Conservation (phyloP, 2,329 filamentous ascomycete species). For the Fusarium nanum region DNA sequence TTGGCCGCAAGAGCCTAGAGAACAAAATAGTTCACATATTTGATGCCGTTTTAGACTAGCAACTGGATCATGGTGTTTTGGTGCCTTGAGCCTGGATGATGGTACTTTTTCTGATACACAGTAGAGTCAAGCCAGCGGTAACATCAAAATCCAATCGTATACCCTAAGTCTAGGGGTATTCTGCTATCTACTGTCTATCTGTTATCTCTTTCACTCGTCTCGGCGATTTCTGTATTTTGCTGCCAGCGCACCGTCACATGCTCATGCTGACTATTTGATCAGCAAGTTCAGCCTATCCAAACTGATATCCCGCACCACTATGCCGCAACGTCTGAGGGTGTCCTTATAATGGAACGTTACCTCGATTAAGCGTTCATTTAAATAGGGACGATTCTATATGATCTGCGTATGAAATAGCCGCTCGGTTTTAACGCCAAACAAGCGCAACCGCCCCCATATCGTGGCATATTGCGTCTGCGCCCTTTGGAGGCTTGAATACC, state of each 20-base stretch:
- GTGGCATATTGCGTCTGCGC: conserved; percentile 12
- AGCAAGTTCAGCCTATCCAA: conserved; percentile 1
- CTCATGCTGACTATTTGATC: conserved; percentile 21
- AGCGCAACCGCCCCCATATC: conserved; percentile 22
- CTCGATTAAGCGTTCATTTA: neutral
- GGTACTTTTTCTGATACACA: neutral
- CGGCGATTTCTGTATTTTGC: conserved; percentile 1
- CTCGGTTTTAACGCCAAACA: conserved; percentile 22
- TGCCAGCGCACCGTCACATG: neutral
- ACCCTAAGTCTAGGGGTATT: neutral
- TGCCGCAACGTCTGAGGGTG: neutral
- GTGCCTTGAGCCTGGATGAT: neutral
- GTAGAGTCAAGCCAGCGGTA: neutral
- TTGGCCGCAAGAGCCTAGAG: neutral
- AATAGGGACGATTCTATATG: neutral
- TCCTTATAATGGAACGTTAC: conserved; percentile 15
- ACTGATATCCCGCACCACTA: neutral
- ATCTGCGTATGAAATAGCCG: conserved; percentile 16
- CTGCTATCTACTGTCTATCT: neutral
- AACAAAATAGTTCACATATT: neutral
- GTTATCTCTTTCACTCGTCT: neutral
- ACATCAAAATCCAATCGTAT: neutral
- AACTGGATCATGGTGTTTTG: neutral
- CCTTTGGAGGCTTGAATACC: conserved; percentile 15
- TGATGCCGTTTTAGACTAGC: neutral